These are phyloP conservation scores for Cystoisospora suis DNA, from an alignment of 169 alveolate genomes.

Conservation along the genomic window DNA sequence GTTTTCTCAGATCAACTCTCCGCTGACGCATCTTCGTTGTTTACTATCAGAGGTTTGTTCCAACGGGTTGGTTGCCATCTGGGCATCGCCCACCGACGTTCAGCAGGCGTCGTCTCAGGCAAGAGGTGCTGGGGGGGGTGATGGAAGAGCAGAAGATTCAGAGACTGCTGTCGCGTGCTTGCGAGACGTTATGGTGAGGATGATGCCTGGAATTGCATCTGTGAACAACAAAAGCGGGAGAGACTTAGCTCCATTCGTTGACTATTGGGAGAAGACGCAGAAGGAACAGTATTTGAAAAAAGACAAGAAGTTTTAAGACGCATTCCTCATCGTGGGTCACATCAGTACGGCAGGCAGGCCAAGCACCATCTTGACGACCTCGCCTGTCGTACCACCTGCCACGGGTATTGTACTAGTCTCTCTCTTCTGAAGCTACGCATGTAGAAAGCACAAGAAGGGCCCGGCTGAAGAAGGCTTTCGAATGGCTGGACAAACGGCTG, in stretches of 20 bases:
- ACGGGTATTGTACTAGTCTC: too few relatives aligned
- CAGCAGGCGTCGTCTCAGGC: constrained; percentile 35
- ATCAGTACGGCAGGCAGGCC: too few relatives aligned
- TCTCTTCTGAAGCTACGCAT: too few relatives aligned
- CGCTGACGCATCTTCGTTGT: background rate
- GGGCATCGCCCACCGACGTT: constrained; percentile 26
- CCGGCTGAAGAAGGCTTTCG: too few relatives aligned
- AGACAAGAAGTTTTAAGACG: background rate
- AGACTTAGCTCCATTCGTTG: background rate
- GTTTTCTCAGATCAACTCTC: background rate
- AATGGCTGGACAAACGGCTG: too few relatives aligned
- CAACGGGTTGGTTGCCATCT: background rate
- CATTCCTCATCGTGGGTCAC: too few relatives aligned
- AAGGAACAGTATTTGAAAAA: constrained; percentile 19
- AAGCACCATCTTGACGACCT: too few relatives aligned
- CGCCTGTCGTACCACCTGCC: too few relatives aligned
- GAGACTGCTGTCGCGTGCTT: background rate
- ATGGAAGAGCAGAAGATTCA: background rate
- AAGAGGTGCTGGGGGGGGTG: background rate
- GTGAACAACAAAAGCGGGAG: background rate
- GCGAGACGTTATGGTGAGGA: constrained; percentile 21
- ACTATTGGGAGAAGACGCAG: constrained; percentile 27
- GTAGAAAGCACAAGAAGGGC: too few relatives aligned
- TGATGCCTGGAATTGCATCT: background rate
- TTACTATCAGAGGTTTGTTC: background rate